phyloP scores from a whole-genome alignment of 345 rosid species.

The Moricandia moricandioides region DNA sequence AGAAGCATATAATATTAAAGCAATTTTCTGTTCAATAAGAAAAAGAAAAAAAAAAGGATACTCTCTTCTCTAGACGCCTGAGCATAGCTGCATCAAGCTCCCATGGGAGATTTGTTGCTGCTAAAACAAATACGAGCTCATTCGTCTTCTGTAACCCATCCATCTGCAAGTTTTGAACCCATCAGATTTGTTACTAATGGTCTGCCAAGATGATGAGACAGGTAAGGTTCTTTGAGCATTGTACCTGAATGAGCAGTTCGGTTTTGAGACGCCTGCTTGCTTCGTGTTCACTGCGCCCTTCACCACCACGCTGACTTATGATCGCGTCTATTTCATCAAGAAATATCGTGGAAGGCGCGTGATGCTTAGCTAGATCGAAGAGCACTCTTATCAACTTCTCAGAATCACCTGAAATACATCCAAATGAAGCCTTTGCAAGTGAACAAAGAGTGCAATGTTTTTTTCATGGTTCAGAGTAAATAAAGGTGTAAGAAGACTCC shows the following conservation, averaged over 20 bases:
- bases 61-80: constrained; percentile 93
- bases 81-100: constrained; percentile 98
- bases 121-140: constrained; percentile 94
- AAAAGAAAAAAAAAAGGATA: constrained; percentile 50
- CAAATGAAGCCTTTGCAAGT: not conserved
- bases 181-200: constrained; percentile 20
- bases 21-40: not conserved
- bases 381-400: constrained; percentile 90
- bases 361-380: constrained; percentile 96
- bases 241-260: constrained; percentile 95
- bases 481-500: not conserved
- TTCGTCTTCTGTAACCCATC: constrained; percentile 83
- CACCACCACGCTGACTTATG: constrained; percentile 97
- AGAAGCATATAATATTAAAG: not conserved
- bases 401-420: constrained; percentile 71
- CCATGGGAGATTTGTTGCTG: constrained; percentile 99
- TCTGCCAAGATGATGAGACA: not conserved
- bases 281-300: constrained; percentile 95
- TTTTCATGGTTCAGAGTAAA: not conserved
- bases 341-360: constrained; percentile 94
- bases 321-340: constrained; percentile 97
- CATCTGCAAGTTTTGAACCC: constrained; percentile 56
- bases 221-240: constrained; percentile 24
- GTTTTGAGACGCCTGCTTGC: constrained; percentile 98
- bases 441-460: not conserved